phyloP scores from a whole-genome alignment of 1,284 basidiomycete species.

The Coniophora puteana region DNA sequence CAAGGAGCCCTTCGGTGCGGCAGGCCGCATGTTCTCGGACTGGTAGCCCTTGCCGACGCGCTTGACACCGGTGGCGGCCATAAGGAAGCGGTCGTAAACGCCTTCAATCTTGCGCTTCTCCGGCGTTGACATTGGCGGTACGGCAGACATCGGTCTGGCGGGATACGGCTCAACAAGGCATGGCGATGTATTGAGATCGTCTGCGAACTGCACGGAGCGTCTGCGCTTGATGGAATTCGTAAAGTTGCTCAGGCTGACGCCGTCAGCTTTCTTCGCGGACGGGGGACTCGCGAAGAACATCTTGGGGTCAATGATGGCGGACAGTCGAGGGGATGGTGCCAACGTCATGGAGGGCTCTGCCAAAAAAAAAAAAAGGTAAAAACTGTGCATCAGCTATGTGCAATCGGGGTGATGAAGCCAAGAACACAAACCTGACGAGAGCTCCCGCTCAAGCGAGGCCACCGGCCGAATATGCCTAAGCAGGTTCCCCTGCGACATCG shows the following conservation, averaged over 20 bases:
- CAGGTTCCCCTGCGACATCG: constrained; percentile 59
- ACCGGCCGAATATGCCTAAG: constrained; percentile 65
- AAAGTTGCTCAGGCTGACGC: constrained; percentile 27
- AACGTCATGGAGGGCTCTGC: constrained; percentile 38
- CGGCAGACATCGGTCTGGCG: constrained; percentile 32
- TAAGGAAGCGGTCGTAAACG: constrained; percentile 73
- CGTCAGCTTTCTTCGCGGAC: constrained; percentile 21
- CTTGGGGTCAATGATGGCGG: constrained; percentile 59
- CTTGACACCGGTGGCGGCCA: constrained; percentile 73
- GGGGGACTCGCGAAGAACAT: constrained; percentile 54
- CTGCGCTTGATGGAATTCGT: constrained; percentile 21
- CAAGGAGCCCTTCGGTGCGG: too few relatives aligned
- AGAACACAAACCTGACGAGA: constrained; percentile 33
- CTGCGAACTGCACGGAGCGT: constrained; percentile 31
- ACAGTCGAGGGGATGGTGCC: constrained; percentile 49
- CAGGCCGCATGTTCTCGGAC: constrained; percentile 50
- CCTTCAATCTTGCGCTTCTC: constrained; percentile 57
- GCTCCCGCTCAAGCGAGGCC: constrained; percentile 56
- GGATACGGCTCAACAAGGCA: constrained; percentile 63
- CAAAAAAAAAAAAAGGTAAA: background rate
- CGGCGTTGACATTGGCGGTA: constrained; percentile 56
- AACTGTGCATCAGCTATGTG: background rate
- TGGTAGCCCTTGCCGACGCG: constrained; percentile 74
- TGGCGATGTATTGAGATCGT: constrained; percentile 58
- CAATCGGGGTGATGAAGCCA: too few relatives aligned